Percentiles rank a stretch among this genome's conserved stretches.
Evolutionary conservation across 805 yeast genomes (phyloP).

Genomic region (Metschnikowia similis): DNA sequence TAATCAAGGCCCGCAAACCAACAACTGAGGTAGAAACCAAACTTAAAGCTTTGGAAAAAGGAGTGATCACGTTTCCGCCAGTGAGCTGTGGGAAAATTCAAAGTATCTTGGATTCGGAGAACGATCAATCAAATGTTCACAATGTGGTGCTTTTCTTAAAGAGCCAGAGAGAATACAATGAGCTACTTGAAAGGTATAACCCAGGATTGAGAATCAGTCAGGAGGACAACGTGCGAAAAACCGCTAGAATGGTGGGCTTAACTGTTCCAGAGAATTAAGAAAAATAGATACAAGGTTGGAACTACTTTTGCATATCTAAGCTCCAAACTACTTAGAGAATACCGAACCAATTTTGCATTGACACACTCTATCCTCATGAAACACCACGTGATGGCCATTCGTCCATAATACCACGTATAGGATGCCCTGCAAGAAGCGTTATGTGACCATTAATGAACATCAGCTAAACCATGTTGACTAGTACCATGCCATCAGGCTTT

Average conservation of each 20-base stretch:
- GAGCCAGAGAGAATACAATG: slow-evolving; percentile 74
- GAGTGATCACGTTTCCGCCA: slow-evolving; percentile 12
- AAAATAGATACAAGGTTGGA: not conserved
- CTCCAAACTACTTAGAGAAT: not conserved
- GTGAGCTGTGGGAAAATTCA: slow-evolving; percentile 4
- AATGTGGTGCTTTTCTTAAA: slow-evolving; percentile 61
- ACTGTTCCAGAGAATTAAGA: slow-evolving; percentile 29
- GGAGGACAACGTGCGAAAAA: slow-evolving; percentile 68
- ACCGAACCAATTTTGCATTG: not conserved
- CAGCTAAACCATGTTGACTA: no score
- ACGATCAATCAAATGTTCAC: slow-evolving; percentile 35
- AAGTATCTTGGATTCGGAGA: slow-evolving; percentile 7
- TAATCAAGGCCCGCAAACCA: slow-evolving; percentile 33
- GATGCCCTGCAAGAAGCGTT: not conserved
- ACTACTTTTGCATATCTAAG: not conserved
- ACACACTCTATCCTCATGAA: not conserved
- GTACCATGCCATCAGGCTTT: no score
- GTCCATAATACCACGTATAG: not conserved
- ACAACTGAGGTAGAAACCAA: slow-evolving; percentile 31
- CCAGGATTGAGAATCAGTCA: slow-evolving; percentile 78
- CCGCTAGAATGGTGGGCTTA: slow-evolving; percentile 89
- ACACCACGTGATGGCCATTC: not conserved
- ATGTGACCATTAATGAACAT: not conserved
- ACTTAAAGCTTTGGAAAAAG: slow-evolving; percentile 21
- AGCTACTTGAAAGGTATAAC: slow-evolving; percentile 78